Evolutionary conservation across 306 rosid genomes (phyloP).

Genomic region (Echinosophora koreensis): DNA sequence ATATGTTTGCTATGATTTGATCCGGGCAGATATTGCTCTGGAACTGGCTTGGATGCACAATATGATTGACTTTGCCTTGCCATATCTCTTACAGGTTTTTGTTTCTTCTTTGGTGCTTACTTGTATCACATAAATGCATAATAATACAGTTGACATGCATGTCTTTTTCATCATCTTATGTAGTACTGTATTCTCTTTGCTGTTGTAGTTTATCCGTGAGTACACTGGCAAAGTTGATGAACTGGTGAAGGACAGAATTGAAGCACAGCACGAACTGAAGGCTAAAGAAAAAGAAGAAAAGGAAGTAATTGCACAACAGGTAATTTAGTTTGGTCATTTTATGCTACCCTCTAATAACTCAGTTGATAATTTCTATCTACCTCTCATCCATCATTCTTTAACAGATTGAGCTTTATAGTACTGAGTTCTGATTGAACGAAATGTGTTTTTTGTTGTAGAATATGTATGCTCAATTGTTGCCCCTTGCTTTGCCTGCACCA

Average conservation of each 20-base stretch:
- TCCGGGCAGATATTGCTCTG: constrained; percentile 83
- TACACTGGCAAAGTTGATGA: constrained; percentile 97
- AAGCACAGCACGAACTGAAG: constrained; percentile 75
- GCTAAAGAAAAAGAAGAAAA: constrained; percentile 89
- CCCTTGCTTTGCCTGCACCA: constrained; percentile 98
- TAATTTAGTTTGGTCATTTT: constrained; percentile 47
- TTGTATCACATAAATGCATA: background rate
- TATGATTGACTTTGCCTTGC: constrained; percentile 94
- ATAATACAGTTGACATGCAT: constrained; percentile 6
- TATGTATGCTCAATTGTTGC: constrained; percentile 97
- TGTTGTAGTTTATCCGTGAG: constrained; percentile 88
- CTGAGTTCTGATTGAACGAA: constrained; percentile 1
- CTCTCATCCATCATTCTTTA: constrained; percentile 6
- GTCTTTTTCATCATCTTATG: constrained; percentile 38
- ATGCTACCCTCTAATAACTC: background rate
- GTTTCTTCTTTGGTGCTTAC: constrained; percentile 27
- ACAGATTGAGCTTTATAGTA: constrained; percentile 27
- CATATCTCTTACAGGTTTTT: constrained; percentile 87
- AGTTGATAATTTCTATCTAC: constrained; percentile 23
- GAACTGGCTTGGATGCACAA: constrained; percentile 98
- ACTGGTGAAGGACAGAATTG: constrained; percentile 87
- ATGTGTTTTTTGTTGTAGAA: constrained; percentile 69
- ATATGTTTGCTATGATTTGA: constrained; percentile 94
- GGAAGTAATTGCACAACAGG: constrained; percentile 95
- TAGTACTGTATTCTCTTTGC: constrained; percentile 33